Conservation (phyloP, 306 rosid genomes). For the Hippophae rhamnoides region DNA sequence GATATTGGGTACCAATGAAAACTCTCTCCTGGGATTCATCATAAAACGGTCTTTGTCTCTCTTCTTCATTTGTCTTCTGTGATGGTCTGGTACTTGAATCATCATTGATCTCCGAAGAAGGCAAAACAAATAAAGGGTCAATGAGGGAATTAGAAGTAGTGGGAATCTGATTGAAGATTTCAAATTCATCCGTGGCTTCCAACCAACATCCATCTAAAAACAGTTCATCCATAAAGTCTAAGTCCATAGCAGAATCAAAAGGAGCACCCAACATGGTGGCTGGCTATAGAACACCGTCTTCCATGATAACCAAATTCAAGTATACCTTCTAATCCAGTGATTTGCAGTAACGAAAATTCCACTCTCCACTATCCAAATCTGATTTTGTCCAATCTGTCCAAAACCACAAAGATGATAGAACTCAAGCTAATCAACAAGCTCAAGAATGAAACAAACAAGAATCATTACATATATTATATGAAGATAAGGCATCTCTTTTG, state of each 20-base stretch:
- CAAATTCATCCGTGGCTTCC: conserved; percentile 66
- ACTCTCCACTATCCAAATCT: conserved; percentile 18
- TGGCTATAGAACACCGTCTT: conserved; percentile 50
- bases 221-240: conserved; percentile 75
- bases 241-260: conserved; percentile 53
- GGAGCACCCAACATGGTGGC: conserved; percentile 47
- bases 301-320: conserved; percentile 35
- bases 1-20: conserved; percentile 8
- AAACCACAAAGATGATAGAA: conserved; percentile 13
- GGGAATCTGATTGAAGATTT: conserved; percentile 41
- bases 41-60: conserved; percentile 9
- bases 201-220: conserved; percentile 77
- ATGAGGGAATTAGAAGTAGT: conserved; percentile 37
- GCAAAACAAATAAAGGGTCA: conserved; percentile 54
- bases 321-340: conserved; percentile 2
- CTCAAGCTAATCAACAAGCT: conserved; percentile 5
- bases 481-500: conserved; percentile 14
- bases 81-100: conserved; percentile 16
- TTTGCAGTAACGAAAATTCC: conserved; percentile 3
- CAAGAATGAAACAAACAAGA: not conserved
- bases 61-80: conserved; percentile 26
- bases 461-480: not conserved
- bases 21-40: conserved; percentile 20
- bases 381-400: conserved; percentile 20
- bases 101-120: conserved; percentile 32